Evolutionary conservation across 495 filamentous ascomycete species (phyloP).

Genomic region (Podospora fimiseda): DNA sequence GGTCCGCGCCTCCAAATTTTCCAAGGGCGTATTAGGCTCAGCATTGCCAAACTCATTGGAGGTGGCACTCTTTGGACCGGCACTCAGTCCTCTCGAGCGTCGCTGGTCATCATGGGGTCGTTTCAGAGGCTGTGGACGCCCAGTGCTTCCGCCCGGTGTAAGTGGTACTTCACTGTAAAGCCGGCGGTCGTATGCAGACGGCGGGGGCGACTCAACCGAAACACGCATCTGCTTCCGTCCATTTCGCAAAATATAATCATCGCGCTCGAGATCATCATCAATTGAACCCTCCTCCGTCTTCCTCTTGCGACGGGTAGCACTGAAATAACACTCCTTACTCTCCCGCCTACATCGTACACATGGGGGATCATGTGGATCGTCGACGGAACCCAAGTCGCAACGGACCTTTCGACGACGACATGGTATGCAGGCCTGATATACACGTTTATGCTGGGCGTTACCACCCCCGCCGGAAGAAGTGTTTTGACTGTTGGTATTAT

Average conservation of each 20-base stretch:
- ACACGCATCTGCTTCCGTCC: constrained; percentile 45
- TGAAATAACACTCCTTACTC: constrained; percentile 93
- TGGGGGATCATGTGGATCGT: constrained; percentile 88
- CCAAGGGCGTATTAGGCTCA: constrained; percentile 40
- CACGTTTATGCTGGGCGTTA: constrained; percentile 56
- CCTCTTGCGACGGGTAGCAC: constrained; percentile 87
- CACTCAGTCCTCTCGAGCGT: constrained; percentile 23
- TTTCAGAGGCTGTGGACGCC: constrained; percentile 50
- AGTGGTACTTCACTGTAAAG: constrained; percentile 46
- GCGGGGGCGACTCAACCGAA: constrained; percentile 31
- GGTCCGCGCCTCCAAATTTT: constrained; percentile 55
- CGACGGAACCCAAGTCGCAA: constrained; percentile 89
- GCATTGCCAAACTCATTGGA: constrained; percentile 31
- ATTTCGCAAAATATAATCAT: constrained; percentile 51
- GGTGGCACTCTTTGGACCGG: constrained; percentile 30
- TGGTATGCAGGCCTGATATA: constrained; percentile 85
- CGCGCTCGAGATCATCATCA: constrained; percentile 46
- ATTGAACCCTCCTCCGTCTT: constrained; percentile 61
- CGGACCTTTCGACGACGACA: constrained; percentile 88
- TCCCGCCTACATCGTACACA: constrained; percentile 91
- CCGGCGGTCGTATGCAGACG: constrained; percentile 28
- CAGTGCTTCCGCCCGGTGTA: constrained; percentile 58
- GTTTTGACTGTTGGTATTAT: background rate
- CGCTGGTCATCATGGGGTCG: constrained; percentile 36
- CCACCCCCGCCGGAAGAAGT: background rate